These are phyloP conservation scores for Cytospora piceae DNA, from an alignment of 2,329 filamentous ascomycete genomes.

Conservation along the genomic window DNA sequence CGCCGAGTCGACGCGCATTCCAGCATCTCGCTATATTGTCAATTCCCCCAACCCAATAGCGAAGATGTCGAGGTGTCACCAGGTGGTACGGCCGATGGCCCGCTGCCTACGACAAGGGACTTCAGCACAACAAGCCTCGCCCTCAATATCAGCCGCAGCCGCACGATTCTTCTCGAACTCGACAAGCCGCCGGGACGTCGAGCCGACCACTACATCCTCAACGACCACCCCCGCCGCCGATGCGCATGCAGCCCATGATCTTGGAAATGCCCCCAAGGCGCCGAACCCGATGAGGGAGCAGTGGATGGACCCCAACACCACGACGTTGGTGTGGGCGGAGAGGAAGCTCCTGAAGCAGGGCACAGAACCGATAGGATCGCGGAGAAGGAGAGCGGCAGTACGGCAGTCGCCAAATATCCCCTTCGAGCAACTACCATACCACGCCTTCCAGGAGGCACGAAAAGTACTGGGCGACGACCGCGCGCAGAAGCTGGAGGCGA, in stretches of 20 bases:
- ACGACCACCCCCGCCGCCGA: constrained; percentile 20
- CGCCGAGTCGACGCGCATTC: constrained; percentile 22
- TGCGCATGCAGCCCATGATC: constrained; percentile 31
- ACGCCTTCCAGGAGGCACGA: constrained; percentile 96
- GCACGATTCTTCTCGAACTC: constrained; percentile 43
- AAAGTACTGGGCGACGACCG: constrained; percentile 81
- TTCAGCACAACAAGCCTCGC: constrained; percentile 38
- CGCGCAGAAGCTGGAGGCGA: constrained; percentile 75
- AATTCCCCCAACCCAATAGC: constrained; percentile 28
- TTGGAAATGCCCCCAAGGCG: constrained; percentile 30
- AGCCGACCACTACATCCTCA: constrained; percentile 37
- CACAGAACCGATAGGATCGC: constrained; percentile 76
- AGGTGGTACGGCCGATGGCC: constrained; percentile 60
- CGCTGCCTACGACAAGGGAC: constrained; percentile 54
- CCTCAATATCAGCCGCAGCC: constrained; percentile 41
- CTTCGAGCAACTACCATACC: constrained; percentile 93
- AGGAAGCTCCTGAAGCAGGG: constrained; percentile 69
- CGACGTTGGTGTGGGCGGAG: constrained; percentile 66
- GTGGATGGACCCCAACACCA: constrained; percentile 69
- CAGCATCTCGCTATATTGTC: constrained; percentile 20
- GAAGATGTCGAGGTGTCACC: constrained; percentile 63
- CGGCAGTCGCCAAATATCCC: constrained; percentile 69
- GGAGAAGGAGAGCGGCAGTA: constrained; percentile 77
- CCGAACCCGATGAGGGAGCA: constrained; percentile 41
- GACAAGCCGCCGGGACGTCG: constrained; percentile 43